These are phyloP conservation scores for Diaporthe nobilis DNA, from an alignment of 2,329 filamentous ascomycete genomes.

Conservation along the genomic window DNA sequence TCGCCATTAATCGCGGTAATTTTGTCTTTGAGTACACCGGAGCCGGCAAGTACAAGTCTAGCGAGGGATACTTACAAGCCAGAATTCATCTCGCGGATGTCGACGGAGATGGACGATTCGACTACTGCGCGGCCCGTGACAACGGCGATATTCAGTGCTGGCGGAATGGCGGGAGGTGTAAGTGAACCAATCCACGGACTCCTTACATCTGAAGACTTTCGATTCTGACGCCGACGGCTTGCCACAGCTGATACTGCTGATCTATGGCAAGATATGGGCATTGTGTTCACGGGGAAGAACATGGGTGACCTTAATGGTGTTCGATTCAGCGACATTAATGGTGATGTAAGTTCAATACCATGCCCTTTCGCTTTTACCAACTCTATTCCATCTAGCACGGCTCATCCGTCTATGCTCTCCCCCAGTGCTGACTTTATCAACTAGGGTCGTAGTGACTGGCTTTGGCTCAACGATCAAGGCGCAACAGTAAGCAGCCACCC, in stretches of 20 bases:
- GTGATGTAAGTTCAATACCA: neutral
- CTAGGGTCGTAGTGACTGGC: neutral
- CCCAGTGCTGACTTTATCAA: neutral
- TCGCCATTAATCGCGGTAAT: slow-evolving; percentile 45
- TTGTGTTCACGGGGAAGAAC: slow-evolving; percentile 43
- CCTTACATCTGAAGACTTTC: neutral
- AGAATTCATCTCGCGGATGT: slow-evolving; percentile 51
- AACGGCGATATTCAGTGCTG: slow-evolving; percentile 41
- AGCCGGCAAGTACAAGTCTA: slow-evolving; percentile 41
- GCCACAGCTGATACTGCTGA: slow-evolving; percentile 12
- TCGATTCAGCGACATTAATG: neutral
- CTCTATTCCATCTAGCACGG: neutral
- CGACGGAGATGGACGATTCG: slow-evolving; percentile 51
- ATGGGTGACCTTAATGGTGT: slow-evolving; percentile 45
- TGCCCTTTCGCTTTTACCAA: too few species aligned
- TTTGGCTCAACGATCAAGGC: slow-evolving; percentile 8
- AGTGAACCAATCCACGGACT: neutral
- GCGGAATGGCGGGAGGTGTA: slow-evolving; percentile 37
- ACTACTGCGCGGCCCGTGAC: slow-evolving; percentile 48
- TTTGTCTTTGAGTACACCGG: slow-evolving; percentile 35
- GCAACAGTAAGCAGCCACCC: neutral
- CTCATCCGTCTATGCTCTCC: neutral
- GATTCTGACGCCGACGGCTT: neutral
- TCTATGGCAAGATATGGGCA: slow-evolving; percentile 53
- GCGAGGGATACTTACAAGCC: slow-evolving; percentile 31